Percentiles rank a stretch among this genome's conserved stretches.
Evolutionary conservation across 176 grass and related monocot species (phyloP).

Genomic region (Ananas comosus): DNA sequence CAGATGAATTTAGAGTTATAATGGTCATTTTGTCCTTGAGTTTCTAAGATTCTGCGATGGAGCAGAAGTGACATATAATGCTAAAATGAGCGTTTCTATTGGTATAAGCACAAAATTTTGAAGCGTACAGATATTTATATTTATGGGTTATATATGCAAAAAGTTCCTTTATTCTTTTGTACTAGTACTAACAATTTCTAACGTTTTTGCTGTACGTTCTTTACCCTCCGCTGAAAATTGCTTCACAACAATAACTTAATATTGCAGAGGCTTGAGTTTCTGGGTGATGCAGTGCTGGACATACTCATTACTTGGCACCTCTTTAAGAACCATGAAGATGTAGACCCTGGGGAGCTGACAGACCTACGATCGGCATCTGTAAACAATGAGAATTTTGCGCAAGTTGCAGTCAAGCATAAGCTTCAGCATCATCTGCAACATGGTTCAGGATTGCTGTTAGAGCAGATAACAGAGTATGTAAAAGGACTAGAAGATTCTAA

Average conservation of each 20-base stretch:
- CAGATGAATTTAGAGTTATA: no score
- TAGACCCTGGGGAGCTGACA: conserved; percentile 69
- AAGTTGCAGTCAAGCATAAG: conserved; percentile 68
- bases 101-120: no score
- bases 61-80: no score
- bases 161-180: no score
- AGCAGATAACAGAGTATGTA: conserved; percentile 64
- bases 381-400: conserved; percentile 91
- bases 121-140: no score
- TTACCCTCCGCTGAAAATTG: neutral
- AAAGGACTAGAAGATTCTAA: conserved; percentile 38
- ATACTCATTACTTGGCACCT: conserved; percentile 66
- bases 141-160: no score
- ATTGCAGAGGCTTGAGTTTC: conserved; percentile 78
- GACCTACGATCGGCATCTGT: conserved; percentile 86
- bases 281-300: conserved; percentile 86
- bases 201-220: no score
- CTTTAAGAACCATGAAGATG: conserved; percentile 61
- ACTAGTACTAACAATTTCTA: no score
- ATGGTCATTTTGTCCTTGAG: no score
- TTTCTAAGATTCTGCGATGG: no score
- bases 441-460: conserved; percentile 46
- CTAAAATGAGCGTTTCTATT: no score
- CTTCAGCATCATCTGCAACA: conserved; percentile 65
- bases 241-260: conserved; percentile 5